phyloP scores from a whole-genome alignment of 176 grass and related monocot species.

The Ananas comosus region DNA sequence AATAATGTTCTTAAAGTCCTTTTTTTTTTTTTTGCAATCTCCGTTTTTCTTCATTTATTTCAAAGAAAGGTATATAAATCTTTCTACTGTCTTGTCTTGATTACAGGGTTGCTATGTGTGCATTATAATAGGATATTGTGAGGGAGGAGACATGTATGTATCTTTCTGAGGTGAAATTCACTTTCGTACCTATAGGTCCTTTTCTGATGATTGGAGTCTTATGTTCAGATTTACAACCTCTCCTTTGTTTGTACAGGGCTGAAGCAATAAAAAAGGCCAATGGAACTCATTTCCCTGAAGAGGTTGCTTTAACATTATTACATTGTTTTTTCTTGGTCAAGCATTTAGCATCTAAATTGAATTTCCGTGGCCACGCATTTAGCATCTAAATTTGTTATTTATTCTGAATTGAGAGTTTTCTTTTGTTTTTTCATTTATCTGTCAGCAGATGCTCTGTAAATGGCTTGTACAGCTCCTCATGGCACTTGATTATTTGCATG shows the following conservation, averaged over 20 bases:
- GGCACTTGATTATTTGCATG: slow-evolving; percentile 93
- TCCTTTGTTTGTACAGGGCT: slow-evolving; percentile 39
- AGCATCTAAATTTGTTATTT: background rate
- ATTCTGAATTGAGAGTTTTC: background rate
- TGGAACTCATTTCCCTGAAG: slow-evolving; percentile 69
- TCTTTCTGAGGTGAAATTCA: slow-evolving; percentile 11
- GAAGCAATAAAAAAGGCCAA: slow-evolving; percentile 84
- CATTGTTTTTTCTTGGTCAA: slow-evolving; percentile 13
- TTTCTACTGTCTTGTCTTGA: slow-evolving; percentile 21
- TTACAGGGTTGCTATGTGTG: slow-evolving; percentile 97
- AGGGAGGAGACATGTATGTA: slow-evolving; percentile 98
- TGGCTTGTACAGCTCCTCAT: slow-evolving; percentile 94
- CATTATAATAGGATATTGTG: slow-evolving; percentile 91
- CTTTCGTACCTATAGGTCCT: background rate
- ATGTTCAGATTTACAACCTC: slow-evolving; percentile 9
- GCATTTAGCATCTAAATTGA: background rate
- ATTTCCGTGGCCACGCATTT: slow-evolving; percentile 1
- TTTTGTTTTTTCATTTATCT: slow-evolving; percentile 17
- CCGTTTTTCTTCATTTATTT: background rate
- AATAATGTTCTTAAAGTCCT: background rate
- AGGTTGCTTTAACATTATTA: slow-evolving; percentile 33
- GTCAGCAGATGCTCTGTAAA: slow-evolving; percentile 75
- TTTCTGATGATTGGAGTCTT: slow-evolving; percentile 10
- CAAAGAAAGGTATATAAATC: background rate
- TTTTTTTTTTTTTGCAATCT: background rate